Percentiles rank a stretch among this genome's conserved stretches.
Conservation (phyloP, 148 eudicot genomes). For the Chenopodium suecicum region DNA sequence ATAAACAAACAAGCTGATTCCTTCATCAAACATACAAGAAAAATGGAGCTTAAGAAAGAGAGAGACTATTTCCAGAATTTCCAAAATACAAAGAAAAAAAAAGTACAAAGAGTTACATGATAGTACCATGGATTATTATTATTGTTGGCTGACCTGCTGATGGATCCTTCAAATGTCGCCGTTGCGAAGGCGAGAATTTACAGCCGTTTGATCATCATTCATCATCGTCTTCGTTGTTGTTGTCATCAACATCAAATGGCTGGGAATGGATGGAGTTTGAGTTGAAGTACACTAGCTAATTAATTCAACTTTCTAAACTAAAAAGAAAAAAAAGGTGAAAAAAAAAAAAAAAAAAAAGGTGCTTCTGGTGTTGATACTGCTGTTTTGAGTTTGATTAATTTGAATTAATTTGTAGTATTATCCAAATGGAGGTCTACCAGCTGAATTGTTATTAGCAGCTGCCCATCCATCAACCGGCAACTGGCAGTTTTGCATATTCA, state of each 20-base stretch:
- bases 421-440: conserved; percentile 42
- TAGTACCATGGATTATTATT: not conserved
- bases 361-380: not conserved
- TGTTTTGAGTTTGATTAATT: not conserved
- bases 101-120: conserved; percentile 5
- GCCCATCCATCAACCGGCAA: conserved; percentile 55
- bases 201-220: not conserved
- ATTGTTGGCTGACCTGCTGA: conserved; percentile 29
- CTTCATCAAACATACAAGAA: conserved; percentile 9
- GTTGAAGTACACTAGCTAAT: conserved; percentile 22
- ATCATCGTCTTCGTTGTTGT: not conserved
- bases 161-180: not conserved
- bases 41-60: not conserved
- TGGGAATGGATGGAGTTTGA: not conserved
- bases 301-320: not conserved
- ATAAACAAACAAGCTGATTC: not conserved
- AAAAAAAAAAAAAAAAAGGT: not conserved
- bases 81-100: conserved; percentile 4
- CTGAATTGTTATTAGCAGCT: conserved; percentile 31
- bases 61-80: conserved; percentile 32
- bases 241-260: conserved; percentile 11
- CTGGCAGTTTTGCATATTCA: conserved; percentile 50
- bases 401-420: not conserved
- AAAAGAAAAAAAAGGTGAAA: not conserved
- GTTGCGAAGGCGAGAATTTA: not conserved